Evolutionary conservation across 2,329 filamentous ascomycete genomes (phyloP), one percentile per base, ranked within the genome.

Genomic region (Monosporascus sp.): DNA sequence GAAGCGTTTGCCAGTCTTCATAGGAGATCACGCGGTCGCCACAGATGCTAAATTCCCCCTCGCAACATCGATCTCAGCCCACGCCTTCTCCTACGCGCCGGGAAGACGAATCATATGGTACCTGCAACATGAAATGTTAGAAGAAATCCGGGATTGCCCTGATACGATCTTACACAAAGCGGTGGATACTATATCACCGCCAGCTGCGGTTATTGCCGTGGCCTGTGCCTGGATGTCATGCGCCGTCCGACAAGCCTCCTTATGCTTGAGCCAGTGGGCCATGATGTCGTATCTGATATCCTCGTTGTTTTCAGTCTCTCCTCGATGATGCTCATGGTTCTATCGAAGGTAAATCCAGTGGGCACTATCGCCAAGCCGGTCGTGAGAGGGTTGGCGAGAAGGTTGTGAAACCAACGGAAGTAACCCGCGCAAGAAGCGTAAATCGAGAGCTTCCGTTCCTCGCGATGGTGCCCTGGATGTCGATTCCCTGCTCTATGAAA

Each of bases 401-500:
- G 22, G 7, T 43, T 49, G 37, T 31, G 40, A 14, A 49, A 7
- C 50, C 40, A 52, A 9, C 45, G 24, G 27, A 55, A 55, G 45
- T 46, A 45, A 5, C 53, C 47, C 41, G 66, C 58, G 9, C 59
- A 53, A 22, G 60, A 57, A 47, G 67, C 63, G 47, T 67, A 66
- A 31, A 52, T 37, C 37, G 58, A 55, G 16, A 67, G 46, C 14
- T 58, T 40, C 55, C 55, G 6, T 61, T 61, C 40, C 57, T 60
- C 2, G 55, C 57, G 38, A 68, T 62, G 11, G 60, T 52, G 22
- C 60, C 58, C 24, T 62, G 54, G 2, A 67, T 57, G 49, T 68
- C 65, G n/a, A 45, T 53, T 7, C 57, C 65, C 17, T 66, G 56
- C 38, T 65, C 58, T 6, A 64, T 51, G 43, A 63, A 66, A 46